These are phyloP conservation scores for Daedaleopsis sinensis DNA, from an alignment of 768 basidiomycete species.

Conservation along the genomic window DNA sequence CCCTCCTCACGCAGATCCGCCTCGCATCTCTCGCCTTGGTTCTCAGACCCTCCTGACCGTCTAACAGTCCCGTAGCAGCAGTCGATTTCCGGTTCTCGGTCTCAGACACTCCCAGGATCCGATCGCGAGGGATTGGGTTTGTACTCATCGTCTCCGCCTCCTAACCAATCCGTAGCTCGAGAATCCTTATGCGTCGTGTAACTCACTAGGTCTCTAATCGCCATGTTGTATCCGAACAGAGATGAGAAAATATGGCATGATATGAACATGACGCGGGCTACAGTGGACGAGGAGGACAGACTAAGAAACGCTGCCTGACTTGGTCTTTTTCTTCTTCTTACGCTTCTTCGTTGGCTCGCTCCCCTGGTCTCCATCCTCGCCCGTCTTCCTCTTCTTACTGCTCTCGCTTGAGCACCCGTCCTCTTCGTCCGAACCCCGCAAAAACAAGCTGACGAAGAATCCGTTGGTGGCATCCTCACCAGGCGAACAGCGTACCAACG, in stretches of 20 bases:
- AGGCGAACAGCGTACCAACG: slow-evolving; percentile 73
- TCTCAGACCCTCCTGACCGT: slow-evolving; percentile 3
- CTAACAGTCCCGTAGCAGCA: slow-evolving; percentile 13
- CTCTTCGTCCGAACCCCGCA: slow-evolving; percentile 31
- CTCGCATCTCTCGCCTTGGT: slow-evolving; percentile 1
- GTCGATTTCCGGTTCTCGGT: neutral
- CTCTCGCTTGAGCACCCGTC: neutral
- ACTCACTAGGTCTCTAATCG: slow-evolving; percentile 19
- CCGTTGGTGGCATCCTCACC: slow-evolving; percentile 92
- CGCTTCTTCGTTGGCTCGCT: slow-evolving; percentile 10
- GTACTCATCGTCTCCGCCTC: slow-evolving; percentile 14
- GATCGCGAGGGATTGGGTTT: slow-evolving; percentile 17
- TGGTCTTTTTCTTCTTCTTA: slow-evolving; percentile 34
- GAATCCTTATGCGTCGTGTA: slow-evolving; percentile 4
- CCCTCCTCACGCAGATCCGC: slow-evolving; percentile 10
- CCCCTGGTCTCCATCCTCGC: slow-evolving; percentile 1
- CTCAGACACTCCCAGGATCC: slow-evolving; percentile 1
- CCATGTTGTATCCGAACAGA: slow-evolving; percentile 16
- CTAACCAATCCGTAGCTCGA: slow-evolving; percentile 8
- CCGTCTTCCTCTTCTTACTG: slow-evolving; percentile 20
- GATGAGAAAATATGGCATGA: neutral
- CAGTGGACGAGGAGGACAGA: neutral
- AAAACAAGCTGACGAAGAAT: slow-evolving; percentile 96
- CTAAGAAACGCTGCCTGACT: neutral
- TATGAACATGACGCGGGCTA: slow-evolving; percentile 5